Evolutionary conservation across 176 grass and related monocot genomes (phyloP), one percentile per base, ranked within the genome.

Genomic region (Triticum aestivum): DNA sequence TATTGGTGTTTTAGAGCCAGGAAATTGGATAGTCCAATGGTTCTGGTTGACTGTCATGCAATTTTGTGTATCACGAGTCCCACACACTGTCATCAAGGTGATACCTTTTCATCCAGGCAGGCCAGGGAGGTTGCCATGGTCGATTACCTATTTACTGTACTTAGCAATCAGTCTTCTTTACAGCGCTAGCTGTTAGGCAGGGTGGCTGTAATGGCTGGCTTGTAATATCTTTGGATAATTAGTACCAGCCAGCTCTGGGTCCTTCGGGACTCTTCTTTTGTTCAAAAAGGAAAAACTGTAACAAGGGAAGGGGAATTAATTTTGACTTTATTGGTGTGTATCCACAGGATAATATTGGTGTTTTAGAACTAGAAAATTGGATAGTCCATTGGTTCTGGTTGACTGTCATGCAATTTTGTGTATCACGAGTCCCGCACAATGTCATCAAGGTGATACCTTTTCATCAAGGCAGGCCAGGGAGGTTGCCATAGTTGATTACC

Each of bases 381-480:
- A 45, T 70, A 26, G 44, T 24, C 29, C 52, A 52, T 56, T 82
- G 39, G 27, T 69, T 69, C 18, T 49, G 3, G 45, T 14, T 49
- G 45, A 49, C 45, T 69, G 15, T 37, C 12, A 69, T 82, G 42
- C 42, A 69, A 86, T 82, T 59, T 68, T 81, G 39, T 85, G n/a
- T 26, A 26, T 66, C 34, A 13, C 11, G 49, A 78, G 56, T 78
- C 73, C 45, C 38, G 37, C 37, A 20, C 67, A 71, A 12, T 86
- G 24, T 70, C 73, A 69, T 73, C 33, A 17, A 32, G 1, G 26
- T 66, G 51, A 17, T 13, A 69, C 72, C 24, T 11, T 64, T 10
- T 11, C 23, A 2, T 63, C 12, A 58, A 42, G 35, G 34, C 8
- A 12, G 77, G 33, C 34, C 45, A 49, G 45, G 12, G 4, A 49